phyloP scores from a whole-genome alignment of 306 rosid genomes.

The Inga leiocalycina region DNA sequence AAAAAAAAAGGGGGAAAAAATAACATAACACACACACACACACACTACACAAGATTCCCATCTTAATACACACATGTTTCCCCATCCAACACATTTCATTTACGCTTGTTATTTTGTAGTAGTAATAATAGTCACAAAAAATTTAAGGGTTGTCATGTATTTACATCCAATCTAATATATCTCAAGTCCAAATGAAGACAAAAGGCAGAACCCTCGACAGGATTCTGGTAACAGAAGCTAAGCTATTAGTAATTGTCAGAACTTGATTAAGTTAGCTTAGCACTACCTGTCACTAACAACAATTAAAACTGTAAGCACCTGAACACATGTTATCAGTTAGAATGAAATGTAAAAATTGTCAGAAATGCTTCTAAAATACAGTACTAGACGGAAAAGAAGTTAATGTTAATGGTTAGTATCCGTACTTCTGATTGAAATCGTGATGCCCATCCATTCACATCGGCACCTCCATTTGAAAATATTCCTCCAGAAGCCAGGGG shows the following conservation, averaged over 20 bases:
- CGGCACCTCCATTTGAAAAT: constrained; percentile 90
- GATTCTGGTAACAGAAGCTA: constrained; percentile 40
- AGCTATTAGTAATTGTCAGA: constrained; percentile 45
- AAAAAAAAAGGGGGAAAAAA: not conserved
- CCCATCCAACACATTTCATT: constrained; percentile 32
- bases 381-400: constrained; percentile 92
- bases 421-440: constrained; percentile 99
- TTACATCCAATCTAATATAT: constrained; percentile 28
- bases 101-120: constrained; percentile 24
- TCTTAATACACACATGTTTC: constrained; percentile 28
- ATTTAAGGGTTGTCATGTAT: constrained; percentile 27
- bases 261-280: constrained; percentile 68
- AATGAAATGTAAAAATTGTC: constrained; percentile 66
- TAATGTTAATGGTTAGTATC: constrained; percentile 99
- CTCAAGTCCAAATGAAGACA: constrained; percentile 33
- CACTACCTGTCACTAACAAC: constrained; percentile 65
- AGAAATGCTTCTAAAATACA: constrained; percentile 75
- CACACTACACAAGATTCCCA: not conserved
- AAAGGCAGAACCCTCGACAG: constrained; percentile 36
- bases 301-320: constrained; percentile 57
- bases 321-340: constrained; percentile 70
- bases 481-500: constrained; percentile 99
- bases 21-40: constrained; percentile 12
- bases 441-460: constrained; percentile 93
- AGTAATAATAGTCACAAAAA: constrained; percentile 3